Evolutionary conservation across 2,329 filamentous ascomycete genomes (phyloP).

Genomic region (Botrytis fragariae): DNA sequence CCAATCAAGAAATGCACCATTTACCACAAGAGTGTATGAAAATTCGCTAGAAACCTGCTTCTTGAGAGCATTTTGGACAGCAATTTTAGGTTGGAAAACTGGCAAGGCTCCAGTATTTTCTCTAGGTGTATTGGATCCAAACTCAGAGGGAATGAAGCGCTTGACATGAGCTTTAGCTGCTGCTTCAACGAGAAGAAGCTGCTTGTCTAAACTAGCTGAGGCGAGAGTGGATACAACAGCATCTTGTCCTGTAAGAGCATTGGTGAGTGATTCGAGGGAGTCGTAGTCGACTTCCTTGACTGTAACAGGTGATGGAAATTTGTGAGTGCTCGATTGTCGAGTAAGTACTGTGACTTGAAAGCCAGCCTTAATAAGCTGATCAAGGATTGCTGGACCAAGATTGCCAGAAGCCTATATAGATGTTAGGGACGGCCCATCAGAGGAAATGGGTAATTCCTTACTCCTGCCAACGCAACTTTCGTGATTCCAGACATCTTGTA

Average conservation of each 20-base stretch:
- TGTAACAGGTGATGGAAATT: constrained; percentile 29
- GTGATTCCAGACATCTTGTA: constrained; percentile 30
- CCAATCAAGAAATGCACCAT: constrained; percentile 15
- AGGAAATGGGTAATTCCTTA: constrained; percentile 20
- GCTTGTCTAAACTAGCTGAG: constrained; percentile 25
- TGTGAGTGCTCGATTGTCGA: constrained; percentile 33
- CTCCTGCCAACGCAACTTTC: constrained; percentile 29
- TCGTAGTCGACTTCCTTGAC: constrained; percentile 24
- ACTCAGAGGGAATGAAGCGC: constrained; percentile 60
- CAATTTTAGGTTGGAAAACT: constrained; percentile 23
- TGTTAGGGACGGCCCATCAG: not conserved
- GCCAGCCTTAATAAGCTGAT: constrained; percentile 28
- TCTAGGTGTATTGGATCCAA: constrained; percentile 39
- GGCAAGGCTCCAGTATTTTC: constrained; percentile 24
- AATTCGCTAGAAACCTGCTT: constrained; percentile 9
- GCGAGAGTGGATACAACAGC: constrained; percentile 29
- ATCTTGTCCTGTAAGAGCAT: constrained; percentile 35
- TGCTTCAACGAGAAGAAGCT: constrained; percentile 51
- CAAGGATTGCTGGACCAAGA: constrained; percentile 30
- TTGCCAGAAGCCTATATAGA: constrained; percentile 28
- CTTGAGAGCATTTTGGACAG: constrained; percentile 27
- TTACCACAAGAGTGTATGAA: constrained; percentile 15
- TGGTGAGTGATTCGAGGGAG: constrained; percentile 24
- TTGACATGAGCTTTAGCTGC: constrained; percentile 58
- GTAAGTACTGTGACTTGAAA: constrained; percentile 43